Percentiles rank a stretch among this genome's conserved stretches.
Evolutionary conservation across 2,329 filamentous ascomycete genomes (phyloP).

Genomic region (Talaromyces pinophilus): DNA sequence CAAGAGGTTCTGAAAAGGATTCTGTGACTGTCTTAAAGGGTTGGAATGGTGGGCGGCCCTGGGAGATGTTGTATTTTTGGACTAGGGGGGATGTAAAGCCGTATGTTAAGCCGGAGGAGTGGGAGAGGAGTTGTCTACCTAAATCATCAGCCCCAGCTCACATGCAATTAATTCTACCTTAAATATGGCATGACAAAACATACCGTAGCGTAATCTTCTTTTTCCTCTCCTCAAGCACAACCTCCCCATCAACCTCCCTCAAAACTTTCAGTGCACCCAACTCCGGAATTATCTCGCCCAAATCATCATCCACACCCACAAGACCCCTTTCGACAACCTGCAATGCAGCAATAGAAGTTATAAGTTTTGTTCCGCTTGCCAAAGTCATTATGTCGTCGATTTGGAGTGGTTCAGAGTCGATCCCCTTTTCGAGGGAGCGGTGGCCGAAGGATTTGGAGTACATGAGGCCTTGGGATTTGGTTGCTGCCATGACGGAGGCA

Average conservation of each 20-base stretch:
- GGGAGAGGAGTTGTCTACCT: slow-evolving; percentile 11
- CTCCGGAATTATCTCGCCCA: slow-evolving; percentile 9
- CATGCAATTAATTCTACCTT: neutral
- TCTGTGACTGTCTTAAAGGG: neutral
- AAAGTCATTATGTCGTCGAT: slow-evolving; percentile 16
- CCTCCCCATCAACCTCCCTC: slow-evolving; percentile 13
- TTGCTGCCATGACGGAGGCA: slow-evolving; percentile 13
- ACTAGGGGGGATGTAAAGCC: neutral
- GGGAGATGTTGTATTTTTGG: slow-evolving; percentile 2
- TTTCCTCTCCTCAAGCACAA: slow-evolving; percentile 5
- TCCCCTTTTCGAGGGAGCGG: slow-evolving; percentile 2
- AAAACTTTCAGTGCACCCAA: slow-evolving; percentile 14
- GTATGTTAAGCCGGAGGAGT: slow-evolving; percentile 17
- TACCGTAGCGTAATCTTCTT: slow-evolving; percentile 20
- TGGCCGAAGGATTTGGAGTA: slow-evolving; percentile 19
- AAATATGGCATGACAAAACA: neutral
- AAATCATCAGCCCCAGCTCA: neutral
- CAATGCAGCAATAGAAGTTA: slow-evolving; percentile 16
- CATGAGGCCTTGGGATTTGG: slow-evolving; percentile 12
- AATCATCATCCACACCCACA: slow-evolving; percentile 16
- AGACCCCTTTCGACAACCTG: slow-evolving; percentile 16
- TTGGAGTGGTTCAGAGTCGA: neutral
- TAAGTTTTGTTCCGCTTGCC: slow-evolving; percentile 12
- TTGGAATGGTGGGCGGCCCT: neutral
- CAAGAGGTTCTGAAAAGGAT: slow-evolving; percentile 14